Evolutionary conservation across 345 rosid species (phyloP).

Genomic region (Populus alba): DNA sequence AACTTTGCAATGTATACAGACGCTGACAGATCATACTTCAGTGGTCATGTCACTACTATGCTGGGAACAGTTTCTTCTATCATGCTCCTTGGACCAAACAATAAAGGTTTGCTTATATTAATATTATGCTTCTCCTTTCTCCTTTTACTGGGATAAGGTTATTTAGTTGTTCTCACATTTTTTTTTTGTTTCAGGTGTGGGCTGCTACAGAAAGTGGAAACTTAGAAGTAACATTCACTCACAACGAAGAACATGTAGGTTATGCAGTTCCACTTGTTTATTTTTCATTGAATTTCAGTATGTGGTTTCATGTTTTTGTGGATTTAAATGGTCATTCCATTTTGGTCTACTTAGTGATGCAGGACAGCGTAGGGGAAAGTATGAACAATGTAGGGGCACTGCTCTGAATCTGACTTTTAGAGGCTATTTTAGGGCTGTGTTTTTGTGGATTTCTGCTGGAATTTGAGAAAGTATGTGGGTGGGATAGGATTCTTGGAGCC

Average conservation of each 20-base stretch:
- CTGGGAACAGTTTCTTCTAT: conserved; percentile 97
- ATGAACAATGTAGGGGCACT: too few relatives aligned
- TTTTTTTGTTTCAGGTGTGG: conserved; percentile 64
- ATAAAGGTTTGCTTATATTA: conserved; percentile 55
- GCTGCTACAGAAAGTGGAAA: conserved; percentile 84
- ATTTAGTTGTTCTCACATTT: background rate
- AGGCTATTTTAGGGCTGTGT: too few relatives aligned
- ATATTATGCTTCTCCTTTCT: background rate
- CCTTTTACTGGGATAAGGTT: background rate
- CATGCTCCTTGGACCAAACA: conserved; percentile 90
- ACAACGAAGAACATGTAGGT: conserved; percentile 82
- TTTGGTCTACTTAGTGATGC: too few relatives aligned
- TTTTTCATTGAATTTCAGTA: conserved; percentile 2
- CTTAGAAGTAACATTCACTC: conserved; percentile 89
- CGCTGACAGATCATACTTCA: conserved; percentile 64
- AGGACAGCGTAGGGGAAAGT: too few relatives aligned
- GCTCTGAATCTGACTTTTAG: too few relatives aligned
- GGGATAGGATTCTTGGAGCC: too few relatives aligned
- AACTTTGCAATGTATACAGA: conserved; percentile 84
- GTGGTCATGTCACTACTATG: conserved; percentile 97
- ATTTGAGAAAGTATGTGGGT: too few relatives aligned
- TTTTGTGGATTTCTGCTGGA: too few relatives aligned
- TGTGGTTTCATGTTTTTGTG: too few relatives aligned
- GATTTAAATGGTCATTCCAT: too few relatives aligned
- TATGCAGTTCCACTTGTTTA: conserved; percentile 1